These are phyloP conservation scores for Mrakia blollopis DNA, from an alignment of 768 basidiomycete genomes.

Conservation along the genomic window DNA sequence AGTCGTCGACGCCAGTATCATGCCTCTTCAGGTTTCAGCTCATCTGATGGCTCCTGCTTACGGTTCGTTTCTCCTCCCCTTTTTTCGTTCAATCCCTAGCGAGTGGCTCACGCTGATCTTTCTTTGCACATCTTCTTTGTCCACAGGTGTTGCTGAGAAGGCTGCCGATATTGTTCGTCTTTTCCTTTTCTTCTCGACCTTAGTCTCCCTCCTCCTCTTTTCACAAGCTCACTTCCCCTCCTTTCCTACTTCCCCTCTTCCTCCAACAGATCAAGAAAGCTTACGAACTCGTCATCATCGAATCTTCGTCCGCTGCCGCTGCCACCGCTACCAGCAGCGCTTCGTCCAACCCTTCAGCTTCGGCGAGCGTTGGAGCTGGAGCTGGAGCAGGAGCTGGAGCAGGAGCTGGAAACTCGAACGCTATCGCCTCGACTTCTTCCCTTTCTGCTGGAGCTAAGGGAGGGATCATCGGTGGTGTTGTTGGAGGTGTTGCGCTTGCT, in stretches of 20 bases:
- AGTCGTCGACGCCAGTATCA: constrained; percentile 54
- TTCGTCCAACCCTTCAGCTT: background rate
- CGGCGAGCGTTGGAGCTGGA: background rate
- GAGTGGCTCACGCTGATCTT: too few species aligned
- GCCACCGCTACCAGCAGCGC: background rate
- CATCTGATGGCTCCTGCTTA: constrained; percentile 33
- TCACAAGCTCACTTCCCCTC: background rate
- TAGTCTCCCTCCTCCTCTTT: too few species aligned
- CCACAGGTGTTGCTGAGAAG: constrained; percentile 51
- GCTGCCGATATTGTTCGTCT: constrained; percentile 49
- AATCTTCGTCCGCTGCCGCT: background rate
- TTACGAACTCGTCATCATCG: constrained; percentile 14
- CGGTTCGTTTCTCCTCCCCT: background rate
- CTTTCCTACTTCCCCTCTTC: background rate
- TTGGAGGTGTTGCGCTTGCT: constrained; percentile 16
- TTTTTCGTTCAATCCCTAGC: background rate
- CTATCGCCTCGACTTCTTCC: background rate
- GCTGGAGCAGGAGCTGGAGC: background rate
- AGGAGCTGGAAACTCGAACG: background rate
- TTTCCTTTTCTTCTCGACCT: background rate
- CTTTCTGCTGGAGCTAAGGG: constrained; percentile 26
- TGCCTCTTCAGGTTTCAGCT: constrained; percentile 48
- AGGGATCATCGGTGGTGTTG: constrained; percentile 26
- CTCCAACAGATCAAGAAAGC: constrained; percentile 32
- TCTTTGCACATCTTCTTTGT: background rate